phyloP scores from a whole-genome alignment of 768 basidiomycete species.

The Suillus placidus region DNA sequence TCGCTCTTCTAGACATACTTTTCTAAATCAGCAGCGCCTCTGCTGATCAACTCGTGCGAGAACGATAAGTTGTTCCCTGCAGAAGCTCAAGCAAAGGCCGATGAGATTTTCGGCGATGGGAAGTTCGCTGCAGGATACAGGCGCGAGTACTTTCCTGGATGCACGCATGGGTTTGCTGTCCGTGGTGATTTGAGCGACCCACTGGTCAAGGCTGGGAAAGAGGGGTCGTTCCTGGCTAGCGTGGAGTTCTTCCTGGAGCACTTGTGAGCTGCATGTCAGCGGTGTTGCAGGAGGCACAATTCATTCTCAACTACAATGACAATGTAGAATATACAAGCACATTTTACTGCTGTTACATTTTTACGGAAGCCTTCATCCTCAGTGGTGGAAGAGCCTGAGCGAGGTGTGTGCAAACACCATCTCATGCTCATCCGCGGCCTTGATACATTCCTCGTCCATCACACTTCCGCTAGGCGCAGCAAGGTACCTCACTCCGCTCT shows the following conservation, averaged over 20 bases:
- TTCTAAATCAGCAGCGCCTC: constrained; percentile 48
- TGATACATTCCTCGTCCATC: constrained; percentile 97
- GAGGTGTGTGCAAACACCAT: constrained; percentile 92
- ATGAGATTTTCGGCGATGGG: constrained; percentile 50
- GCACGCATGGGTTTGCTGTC: constrained; percentile 57
- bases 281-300: no score
- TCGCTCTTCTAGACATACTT: constrained; percentile 49
- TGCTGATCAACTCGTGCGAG: constrained; percentile 71
- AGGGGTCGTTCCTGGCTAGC: constrained; percentile 59
- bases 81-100: constrained; percentile 47
- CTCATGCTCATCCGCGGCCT: constrained; percentile 90
- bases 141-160: constrained; percentile 49
- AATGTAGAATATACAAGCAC: not conserved
- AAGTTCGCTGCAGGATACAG: constrained; percentile 54
- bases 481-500: constrained; percentile 91
- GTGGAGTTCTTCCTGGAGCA: constrained; percentile 55
- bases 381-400: constrained; percentile 90
- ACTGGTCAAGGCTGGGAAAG: constrained; percentile 60
- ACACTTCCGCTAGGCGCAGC: constrained; percentile 93
- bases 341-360: not conserved
- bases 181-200: constrained; percentile 49
- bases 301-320: constrained; percentile 15
- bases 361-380: constrained; percentile 17
- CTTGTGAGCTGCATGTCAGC: constrained; percentile 16
- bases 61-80: constrained; percentile 53